Base-by-base conservation (phyloP, 352 stramenopile species). In the Pythium oligandrum region DNA sequence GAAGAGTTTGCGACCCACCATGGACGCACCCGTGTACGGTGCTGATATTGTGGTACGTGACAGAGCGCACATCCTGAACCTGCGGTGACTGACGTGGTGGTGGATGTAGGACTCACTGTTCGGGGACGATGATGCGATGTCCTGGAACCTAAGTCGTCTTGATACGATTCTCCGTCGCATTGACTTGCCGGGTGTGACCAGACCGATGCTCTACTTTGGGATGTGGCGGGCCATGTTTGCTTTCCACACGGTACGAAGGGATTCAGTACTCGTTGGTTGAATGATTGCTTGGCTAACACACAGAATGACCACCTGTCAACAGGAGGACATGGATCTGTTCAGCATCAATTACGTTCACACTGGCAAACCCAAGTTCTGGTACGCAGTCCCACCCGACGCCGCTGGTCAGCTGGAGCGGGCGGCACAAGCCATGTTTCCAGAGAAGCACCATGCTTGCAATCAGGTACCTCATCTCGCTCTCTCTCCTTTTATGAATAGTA, bases 221-320 rank as follows among this genome's bases (percentile, higher is more conserved):
- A 97, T 96, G 83, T 98, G 90, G 90, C 70, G 86, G 9, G 84
- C 89, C 54, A 96, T 97, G 81, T 98, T 98, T 62, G 87, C 92
- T 0, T 96, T 95, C 57, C 92, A 98, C 61, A 96, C 86, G 46
- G 79, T 87, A 58, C 38, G 65, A 45, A 7, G 5, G 8, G 26
- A 6, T 42, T 26, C 17, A 26, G 0, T 26, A 26, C 17, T 26
- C 17, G 17, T 26, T 26, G 17, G 17, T 26, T 26, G 17, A 26
- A 26, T 26, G 17, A 26, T 26, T 26, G 17, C 17, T 26, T 26
- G 17, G 17, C 17, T 26, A 26, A 26, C 17, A 26, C 17, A 26
- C 17, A 26, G 17, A 26, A 26, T 26, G 17, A 26, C 17, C 17
- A 26, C 17, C 17, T 26, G 17, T 26, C 2, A 44, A 37, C 40